phyloP scores from a whole-genome alignment of 1,284 basidiomycete species.

The Exsudoporus floridanus region DNA sequence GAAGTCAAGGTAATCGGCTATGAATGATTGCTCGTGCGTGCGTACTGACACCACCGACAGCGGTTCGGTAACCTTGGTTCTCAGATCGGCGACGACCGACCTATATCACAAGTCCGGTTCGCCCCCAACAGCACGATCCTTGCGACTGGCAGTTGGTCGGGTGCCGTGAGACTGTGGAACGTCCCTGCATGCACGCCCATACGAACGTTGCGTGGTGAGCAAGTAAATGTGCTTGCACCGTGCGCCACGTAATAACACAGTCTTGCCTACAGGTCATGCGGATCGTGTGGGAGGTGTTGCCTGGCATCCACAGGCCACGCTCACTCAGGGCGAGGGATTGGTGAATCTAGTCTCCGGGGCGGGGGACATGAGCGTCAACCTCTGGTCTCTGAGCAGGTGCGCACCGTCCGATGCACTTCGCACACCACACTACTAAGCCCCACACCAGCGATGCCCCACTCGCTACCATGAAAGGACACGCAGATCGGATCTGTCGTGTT shows the following conservation, averaged over 20 bases:
- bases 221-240: background rate
- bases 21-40: background rate
- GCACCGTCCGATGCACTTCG: conserved; percentile 17
- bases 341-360: conserved; percentile 92
- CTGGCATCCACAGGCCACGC: conserved; percentile 94
- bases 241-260: conserved; percentile 13
- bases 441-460: conserved; percentile 51
- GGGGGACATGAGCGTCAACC: conserved; percentile 80
- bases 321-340: conserved; percentile 64
- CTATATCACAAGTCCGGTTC: conserved; percentile 92
- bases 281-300: conserved; percentile 95
- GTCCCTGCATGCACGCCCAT: conserved; percentile 85
- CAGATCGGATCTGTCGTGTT: conserved; percentile 87
- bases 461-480: conserved; percentile 83
- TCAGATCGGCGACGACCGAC: conserved; percentile 95
- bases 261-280: conserved; percentile 60
- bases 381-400: conserved; percentile 88
- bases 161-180: conserved; percentile 92
- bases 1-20: conserved; percentile 73
- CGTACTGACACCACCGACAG: conserved; percentile 40
- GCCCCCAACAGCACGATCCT: conserved; percentile 87
- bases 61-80: conserved; percentile 91
- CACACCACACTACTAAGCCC: conserved; percentile 52
- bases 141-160: conserved; percentile 95
- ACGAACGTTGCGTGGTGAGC: conserved; percentile 66